phyloP scores from a whole-genome alignment of 2,329 filamentous ascomycete species.

The Fusarium palustre region DNA sequence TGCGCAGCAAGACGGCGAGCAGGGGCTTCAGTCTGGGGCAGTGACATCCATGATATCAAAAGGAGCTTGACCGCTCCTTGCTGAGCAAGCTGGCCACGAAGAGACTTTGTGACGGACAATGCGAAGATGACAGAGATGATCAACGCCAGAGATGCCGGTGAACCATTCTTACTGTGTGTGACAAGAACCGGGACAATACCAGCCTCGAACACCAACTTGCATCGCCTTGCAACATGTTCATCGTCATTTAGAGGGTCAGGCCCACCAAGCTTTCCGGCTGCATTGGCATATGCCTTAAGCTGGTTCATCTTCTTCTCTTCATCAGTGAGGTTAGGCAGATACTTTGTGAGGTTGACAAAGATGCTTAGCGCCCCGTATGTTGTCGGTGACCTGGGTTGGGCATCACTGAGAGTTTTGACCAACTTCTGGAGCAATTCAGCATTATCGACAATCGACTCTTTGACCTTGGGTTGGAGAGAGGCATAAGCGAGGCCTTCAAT shows the following conservation, averaged over 20 bases:
- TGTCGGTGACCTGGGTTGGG: conserved; percentile 73
- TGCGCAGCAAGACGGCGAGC: conserved; percentile 75
- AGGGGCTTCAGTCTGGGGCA: conserved; percentile 63
- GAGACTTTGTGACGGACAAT: conserved; percentile 77
- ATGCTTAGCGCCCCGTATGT: conserved; percentile 90
- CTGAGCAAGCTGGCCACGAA: conserved; percentile 85
- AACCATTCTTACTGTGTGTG: conserved; percentile 78
- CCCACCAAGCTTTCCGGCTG: conserved; percentile 73
- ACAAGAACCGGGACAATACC: conserved; percentile 83
- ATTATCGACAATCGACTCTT: conserved; percentile 82
- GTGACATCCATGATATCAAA: conserved; percentile 74
- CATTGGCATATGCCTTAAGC: conserved; percentile 93
- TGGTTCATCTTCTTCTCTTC: conserved; percentile 94
- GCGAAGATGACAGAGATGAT: conserved; percentile 82
- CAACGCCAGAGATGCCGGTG: conserved; percentile 76
- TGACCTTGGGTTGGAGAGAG: conserved; percentile 85
- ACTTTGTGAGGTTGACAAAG: conserved; percentile 85
- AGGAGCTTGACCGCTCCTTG: conserved; percentile 93
- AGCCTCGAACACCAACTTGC: conserved; percentile 81
- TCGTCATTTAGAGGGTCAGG: conserved; percentile 80
- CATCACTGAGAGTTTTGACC: conserved; percentile 69
- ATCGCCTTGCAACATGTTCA: conserved; percentile 78
- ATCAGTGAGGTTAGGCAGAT: conserved; percentile 81
- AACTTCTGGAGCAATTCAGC: conserved; percentile 75
- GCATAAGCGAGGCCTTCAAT: conserved; percentile 94